phyloP scores from a whole-genome alignment of 805 yeast genomes.

The Teunomyces atbi region DNA sequence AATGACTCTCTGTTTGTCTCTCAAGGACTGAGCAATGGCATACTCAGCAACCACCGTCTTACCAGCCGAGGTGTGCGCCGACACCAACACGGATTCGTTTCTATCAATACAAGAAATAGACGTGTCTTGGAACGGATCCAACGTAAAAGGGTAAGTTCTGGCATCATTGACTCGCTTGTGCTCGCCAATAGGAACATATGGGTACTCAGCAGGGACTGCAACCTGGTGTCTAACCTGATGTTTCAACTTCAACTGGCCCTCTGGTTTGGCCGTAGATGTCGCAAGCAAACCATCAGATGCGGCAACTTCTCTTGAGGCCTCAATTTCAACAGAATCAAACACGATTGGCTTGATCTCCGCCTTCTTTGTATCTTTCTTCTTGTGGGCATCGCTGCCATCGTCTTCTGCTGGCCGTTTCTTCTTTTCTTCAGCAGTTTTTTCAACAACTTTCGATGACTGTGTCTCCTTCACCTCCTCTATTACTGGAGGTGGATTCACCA shows the following conservation, averaged over 20 bases:
- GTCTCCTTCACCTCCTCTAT: conserved; percentile 17
- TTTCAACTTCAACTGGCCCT: conserved; percentile 58
- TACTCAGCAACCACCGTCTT: conserved; percentile 97
- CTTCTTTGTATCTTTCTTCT: conserved; percentile 19
- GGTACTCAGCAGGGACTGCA: conserved; percentile 89
- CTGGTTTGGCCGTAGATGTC: conserved; percentile 20
- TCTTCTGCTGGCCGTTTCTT: conserved; percentile 13
- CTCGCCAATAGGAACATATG: conserved; percentile 83
- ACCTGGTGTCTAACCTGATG: conserved; percentile 98
- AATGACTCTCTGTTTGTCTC: conserved; percentile 89
- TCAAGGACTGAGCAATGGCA: conserved; percentile 91
- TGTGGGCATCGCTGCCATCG: conserved; percentile 5
- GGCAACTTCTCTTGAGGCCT: conserved; percentile 85
- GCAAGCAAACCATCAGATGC: conserved; percentile 70
- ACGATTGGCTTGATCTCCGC: conserved; percentile 65
- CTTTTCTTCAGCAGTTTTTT: conserved; percentile 20
- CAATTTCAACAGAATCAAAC: conserved; percentile 83
- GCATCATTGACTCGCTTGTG: conserved; percentile 81
- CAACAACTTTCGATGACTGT: conserved; percentile 23
- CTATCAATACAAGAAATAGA: conserved; percentile 95
- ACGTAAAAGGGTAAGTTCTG: conserved; percentile 82
- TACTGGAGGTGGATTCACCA: conserved; percentile 25
- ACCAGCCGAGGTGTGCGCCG: conserved; percentile 98
- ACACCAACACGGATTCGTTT: conserved; percentile 89
- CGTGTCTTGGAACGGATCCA: conserved; percentile 98